These are phyloP conservation scores for Rheum nobile DNA, from an alignment of 148 eudicot species.

Conservation along the genomic window DNA sequence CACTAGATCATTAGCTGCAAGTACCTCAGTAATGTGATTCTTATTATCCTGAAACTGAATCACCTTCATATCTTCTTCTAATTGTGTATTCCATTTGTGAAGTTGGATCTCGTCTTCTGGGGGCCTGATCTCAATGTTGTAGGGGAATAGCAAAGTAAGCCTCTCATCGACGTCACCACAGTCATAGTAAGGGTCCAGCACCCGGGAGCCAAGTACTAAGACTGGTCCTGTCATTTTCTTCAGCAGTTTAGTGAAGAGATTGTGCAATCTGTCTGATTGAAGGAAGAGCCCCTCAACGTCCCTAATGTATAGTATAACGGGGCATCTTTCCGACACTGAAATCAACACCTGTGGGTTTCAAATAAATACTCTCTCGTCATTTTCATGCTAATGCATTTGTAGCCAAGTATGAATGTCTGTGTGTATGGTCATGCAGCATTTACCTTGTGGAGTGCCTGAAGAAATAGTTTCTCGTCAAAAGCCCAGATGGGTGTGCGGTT, in stretches of 20 bases:
- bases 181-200: conserved; percentile 34
- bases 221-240: conserved; percentile 54
- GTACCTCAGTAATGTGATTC: conserved; percentile 76
- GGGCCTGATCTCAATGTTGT: conserved; percentile 57
- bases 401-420: background rate
- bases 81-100: conserved; percentile 53
- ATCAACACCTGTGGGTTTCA: conserved; percentile 47
- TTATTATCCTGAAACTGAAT: conserved; percentile 67
- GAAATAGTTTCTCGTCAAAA: conserved; percentile 62
- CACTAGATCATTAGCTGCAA: conserved; percentile 72
- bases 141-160: conserved; percentile 52
- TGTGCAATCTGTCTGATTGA: conserved; percentile 53
- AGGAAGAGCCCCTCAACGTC: conserved; percentile 60
- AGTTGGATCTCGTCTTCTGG: conserved; percentile 66
- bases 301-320: conserved; percentile 68
- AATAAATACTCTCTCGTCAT: background rate
- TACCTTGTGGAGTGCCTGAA: conserved; percentile 88
- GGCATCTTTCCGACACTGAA: conserved; percentile 39
- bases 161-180: conserved; percentile 37
- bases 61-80: conserved; percentile 70
- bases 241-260: conserved; percentile 44
- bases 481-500: conserved; percentile 50
- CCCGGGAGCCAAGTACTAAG: conserved; percentile 66
- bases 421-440: background rate
- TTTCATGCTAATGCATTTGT: background rate